Evolutionary conservation across 306 rosid genomes (phyloP).

Genomic region (Boehmeria nivea): DNA sequence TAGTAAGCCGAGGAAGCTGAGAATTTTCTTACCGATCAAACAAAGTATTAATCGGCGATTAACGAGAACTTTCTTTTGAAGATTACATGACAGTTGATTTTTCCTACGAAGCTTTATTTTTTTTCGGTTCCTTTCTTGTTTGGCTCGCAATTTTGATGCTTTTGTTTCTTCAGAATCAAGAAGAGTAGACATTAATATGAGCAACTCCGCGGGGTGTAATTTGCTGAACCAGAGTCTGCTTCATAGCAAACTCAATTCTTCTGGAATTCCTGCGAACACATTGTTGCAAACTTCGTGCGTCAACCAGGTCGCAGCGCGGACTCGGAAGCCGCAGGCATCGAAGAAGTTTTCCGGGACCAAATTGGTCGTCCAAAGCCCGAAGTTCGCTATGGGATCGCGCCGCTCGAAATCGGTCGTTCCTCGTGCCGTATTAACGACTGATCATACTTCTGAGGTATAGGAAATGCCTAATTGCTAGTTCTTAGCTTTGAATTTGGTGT

Average conservation of each 20-base stretch:
- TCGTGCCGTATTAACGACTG: conserved; percentile 54
- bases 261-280: conserved; percentile 40
- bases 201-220: conserved; percentile 51
- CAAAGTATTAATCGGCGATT: too few relatives aligned
- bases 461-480: neutral
- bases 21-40: too few relatives aligned
- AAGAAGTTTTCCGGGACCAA: conserved; percentile 51
- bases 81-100: neutral
- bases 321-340: conserved; percentile 35
- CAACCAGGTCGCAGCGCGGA: conserved; percentile 40
- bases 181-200: conserved; percentile 48
- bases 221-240: conserved; percentile 58
- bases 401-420: conserved; percentile 24
- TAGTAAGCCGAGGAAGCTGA: too few relatives aligned
- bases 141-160: conserved; percentile 10
- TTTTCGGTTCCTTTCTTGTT: conserved; percentile 5
- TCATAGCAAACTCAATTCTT: conserved; percentile 53
- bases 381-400: conserved; percentile 38
- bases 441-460: conserved; percentile 51
- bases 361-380: conserved; percentile 42
- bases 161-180: conserved; percentile 36
- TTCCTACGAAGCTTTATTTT: conserved; percentile 1
- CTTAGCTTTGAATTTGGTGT: too few relatives aligned
- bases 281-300: conserved; percentile 38
- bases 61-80: too few relatives aligned